Evolutionary conservation across 192 early-diverging fungal species (phyloP).

Genomic region (Backusella mclennaniae): DNA sequence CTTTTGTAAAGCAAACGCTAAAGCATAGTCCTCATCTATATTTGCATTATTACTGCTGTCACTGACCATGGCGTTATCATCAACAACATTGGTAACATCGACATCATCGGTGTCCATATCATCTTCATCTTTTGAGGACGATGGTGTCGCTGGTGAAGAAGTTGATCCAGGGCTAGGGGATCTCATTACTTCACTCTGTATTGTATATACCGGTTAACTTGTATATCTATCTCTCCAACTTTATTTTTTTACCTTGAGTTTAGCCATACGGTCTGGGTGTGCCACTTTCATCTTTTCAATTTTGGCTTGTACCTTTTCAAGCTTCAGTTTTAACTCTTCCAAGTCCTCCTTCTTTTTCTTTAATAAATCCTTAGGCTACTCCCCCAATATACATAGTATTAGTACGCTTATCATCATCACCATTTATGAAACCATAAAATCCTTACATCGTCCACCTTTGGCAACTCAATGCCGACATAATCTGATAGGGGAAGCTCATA

Average conservation of each 20-base stretch:
- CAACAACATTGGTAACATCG: not conserved
- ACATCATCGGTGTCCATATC: not conserved
- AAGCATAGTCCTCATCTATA: constrained; percentile 23
- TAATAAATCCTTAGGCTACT: constrained; percentile 43
- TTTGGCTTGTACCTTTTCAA: constrained; percentile 57
- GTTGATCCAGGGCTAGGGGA: not conserved
- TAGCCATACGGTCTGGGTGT: constrained; percentile 24
- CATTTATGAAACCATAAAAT: constrained; percentile 3
- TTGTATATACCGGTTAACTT: not conserved
- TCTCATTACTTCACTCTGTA: not conserved
- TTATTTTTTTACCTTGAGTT: constrained; percentile 20
- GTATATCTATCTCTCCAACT: not conserved
- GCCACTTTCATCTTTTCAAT: constrained; percentile 46
- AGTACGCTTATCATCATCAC: not conserved
- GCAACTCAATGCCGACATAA: constrained; percentile 73
- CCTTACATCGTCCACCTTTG: constrained; percentile 67
- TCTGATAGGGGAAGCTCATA: constrained; percentile 68
- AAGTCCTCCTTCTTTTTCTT: constrained; percentile 64
- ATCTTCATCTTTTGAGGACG: not conserved
- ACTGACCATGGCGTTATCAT: not conserved
- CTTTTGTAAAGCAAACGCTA: constrained; percentile 27
- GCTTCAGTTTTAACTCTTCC: constrained; percentile 52
- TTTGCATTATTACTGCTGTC: not conserved
- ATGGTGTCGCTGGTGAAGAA: constrained; percentile 1
- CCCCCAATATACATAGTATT: not conserved